Percentiles rank a stretch among this genome's conserved stretches.
Evolutionary conservation across 208 protist species (phyloP).

Genomic region (Porcisia hertigi): DNA sequence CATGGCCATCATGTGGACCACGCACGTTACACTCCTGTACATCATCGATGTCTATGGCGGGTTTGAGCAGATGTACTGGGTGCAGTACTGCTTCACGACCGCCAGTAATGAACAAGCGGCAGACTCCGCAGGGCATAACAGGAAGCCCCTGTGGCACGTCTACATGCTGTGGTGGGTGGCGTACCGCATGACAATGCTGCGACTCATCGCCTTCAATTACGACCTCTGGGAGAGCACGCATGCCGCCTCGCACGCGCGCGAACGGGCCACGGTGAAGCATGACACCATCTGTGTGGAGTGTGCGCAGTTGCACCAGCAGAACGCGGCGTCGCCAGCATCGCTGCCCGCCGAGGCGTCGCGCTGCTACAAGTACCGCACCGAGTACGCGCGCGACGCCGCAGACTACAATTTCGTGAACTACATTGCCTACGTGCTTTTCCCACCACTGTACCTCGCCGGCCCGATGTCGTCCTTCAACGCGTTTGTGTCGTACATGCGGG

Average conservation of each 20-base stretch:
- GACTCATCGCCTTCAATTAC: constrained; percentile 84
- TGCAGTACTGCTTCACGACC: constrained; percentile 19
- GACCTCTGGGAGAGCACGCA: constrained; percentile 52
- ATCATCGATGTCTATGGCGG: constrained; percentile 26
- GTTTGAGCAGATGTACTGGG: constrained; percentile 27
- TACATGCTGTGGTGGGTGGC: constrained; percentile 62
- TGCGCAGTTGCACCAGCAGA: constrained; percentile 31
- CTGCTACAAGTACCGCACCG: constrained; percentile 57
- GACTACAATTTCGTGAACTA: constrained; percentile 69
- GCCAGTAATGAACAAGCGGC: not conserved
- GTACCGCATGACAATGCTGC: constrained; percentile 79
- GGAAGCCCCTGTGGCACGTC: constrained; percentile 8
- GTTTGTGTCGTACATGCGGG: constrained; percentile 76
- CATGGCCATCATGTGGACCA: constrained; percentile 55
- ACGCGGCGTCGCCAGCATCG: constrained; percentile 6
- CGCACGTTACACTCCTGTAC: constrained; percentile 44
- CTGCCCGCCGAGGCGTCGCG: constrained; percentile 24
- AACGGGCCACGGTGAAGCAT: constrained; percentile 35
- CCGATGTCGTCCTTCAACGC: constrained; percentile 89
- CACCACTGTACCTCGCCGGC: constrained; percentile 86
- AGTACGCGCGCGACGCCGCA: constrained; percentile 32
- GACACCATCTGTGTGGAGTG: constrained; percentile 38
- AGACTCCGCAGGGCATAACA: constrained; percentile 4
- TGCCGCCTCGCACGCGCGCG: constrained; percentile 15
- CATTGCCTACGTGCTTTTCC: constrained; percentile 86